A percentile compares a stretch with the other conserved stretches of the same genome.
Evolutionary conservation across 257 asterid species (phyloP).

Genomic region (Lycium ferocissimum): DNA sequence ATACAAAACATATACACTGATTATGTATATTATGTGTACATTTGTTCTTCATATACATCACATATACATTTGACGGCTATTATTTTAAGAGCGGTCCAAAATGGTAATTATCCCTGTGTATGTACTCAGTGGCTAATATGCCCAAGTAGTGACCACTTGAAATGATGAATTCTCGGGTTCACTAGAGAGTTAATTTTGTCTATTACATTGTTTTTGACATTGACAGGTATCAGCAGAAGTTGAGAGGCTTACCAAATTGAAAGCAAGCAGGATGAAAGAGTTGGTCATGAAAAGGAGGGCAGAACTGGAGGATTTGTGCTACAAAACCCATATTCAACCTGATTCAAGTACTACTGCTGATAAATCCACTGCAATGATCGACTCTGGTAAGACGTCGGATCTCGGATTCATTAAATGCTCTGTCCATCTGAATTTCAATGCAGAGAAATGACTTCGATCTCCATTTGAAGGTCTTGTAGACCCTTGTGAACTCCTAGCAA

Average conservation of each 20-base stretch:
- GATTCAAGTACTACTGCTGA: slow-evolving; percentile 90
- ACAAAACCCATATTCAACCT: slow-evolving; percentile 72
- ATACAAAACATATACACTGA: too few relatives aligned
- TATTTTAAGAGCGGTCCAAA: too few relatives aligned
- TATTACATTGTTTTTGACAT: slow-evolving; percentile 2
- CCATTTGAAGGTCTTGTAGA: slow-evolving; percentile 81
- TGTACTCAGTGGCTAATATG: background rate
- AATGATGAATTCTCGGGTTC: background rate
- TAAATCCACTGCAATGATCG: slow-evolving; percentile 86
- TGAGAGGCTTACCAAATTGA: slow-evolving; percentile 80
- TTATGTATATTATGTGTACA: too few relatives aligned
- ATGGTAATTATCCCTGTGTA: too few relatives aligned
- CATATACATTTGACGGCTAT: too few relatives aligned
- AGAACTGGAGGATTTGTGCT: slow-evolving; percentile 86
- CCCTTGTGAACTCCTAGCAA: slow-evolving; percentile 82
- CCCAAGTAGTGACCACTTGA: background rate
- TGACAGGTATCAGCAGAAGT: slow-evolving; percentile 76
- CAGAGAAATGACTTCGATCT: slow-evolving; percentile 11
- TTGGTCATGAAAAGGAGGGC: slow-evolving; percentile 82
- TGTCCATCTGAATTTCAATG: background rate
- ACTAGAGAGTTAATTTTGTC: background rate
- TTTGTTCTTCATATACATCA: too few relatives aligned
- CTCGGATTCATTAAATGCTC: slow-evolving; percentile 10
- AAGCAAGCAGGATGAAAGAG: slow-evolving; percentile 94
- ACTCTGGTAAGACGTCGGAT: slow-evolving; percentile 66